Percentiles rank a stretch among this genome's conserved stretches.
Conservation (phyloP, 2,329 filamentous ascomycete species). For the Trichoderma oligosporum region DNA sequence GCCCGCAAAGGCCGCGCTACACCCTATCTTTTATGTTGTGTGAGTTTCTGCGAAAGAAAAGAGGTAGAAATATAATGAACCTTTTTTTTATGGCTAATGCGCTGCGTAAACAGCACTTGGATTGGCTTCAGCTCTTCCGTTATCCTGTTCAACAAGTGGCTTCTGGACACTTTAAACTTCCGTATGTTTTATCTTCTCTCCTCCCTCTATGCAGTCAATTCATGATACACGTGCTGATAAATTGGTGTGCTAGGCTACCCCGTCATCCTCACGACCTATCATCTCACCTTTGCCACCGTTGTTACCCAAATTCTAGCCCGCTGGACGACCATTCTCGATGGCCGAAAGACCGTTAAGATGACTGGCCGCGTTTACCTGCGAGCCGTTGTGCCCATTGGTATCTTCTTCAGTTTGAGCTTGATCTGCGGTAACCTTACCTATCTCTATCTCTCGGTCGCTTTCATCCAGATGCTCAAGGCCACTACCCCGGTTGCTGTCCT, state of each 20-base stretch:
- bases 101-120: conserved; percentile 64
- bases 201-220: not conserved
- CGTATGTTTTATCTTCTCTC: conserved; percentile 39
- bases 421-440: conserved; percentile 97
- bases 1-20: conserved; percentile 61
- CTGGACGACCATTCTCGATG: conserved; percentile 85
- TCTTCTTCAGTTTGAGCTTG: conserved; percentile 93
- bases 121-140: conserved; percentile 89
- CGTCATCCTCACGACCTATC: conserved; percentile 91
- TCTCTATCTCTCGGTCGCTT: conserved; percentile 89
- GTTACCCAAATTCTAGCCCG: conserved; percentile 93
- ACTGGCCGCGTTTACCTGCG: conserved; percentile 88
- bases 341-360: conserved; percentile 95
- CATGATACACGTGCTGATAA: conserved; percentile 18
- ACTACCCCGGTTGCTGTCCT: conserved; percentile 93
- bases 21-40: conserved; percentile 82
- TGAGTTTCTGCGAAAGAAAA: conserved; percentile 38
- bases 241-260: conserved; percentile 52
- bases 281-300: conserved; percentile 85
- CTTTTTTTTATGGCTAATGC: conserved; percentile 6
- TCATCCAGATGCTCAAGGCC: conserved; percentile 99
- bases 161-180: conserved; percentile 81
- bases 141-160: conserved; percentile 99
- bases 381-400: conserved; percentile 88
- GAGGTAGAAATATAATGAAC: not conserved